These are phyloP conservation scores for Podospora pseudocomata DNA, from an alignment of 495 filamentous ascomycete species.

Conservation along the genomic window DNA sequence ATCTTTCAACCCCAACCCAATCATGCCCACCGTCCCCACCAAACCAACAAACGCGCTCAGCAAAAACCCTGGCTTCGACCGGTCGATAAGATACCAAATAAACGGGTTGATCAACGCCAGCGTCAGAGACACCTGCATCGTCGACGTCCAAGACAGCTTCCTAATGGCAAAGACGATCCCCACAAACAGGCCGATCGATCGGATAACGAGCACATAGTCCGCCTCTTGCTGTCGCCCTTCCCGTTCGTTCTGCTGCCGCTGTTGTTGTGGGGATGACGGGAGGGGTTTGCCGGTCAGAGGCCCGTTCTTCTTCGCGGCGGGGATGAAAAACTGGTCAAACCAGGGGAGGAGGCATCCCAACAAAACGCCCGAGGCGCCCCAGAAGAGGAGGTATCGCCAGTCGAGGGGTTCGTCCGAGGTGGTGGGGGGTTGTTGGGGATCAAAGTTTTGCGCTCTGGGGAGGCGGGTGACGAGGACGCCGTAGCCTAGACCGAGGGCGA, in stretches of 20 bases:
- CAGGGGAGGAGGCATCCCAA: conserved; percentile 79
- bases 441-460: conserved; percentile 20
- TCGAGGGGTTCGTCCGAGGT: conserved; percentile 6
- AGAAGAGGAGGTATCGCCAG: conserved; percentile 69
- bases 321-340: conserved; percentile 62
- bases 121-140: conserved; percentile 84
- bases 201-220: conserved; percentile 78
- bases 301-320: conserved; percentile 1
- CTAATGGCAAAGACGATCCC: conserved; percentile 97
- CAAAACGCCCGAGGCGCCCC: conserved; percentile 74
- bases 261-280: neutral
- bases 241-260: neutral
- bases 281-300: neutral
- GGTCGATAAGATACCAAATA: conserved; percentile 93
- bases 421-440: neutral
- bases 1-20: conserved; percentile 59
- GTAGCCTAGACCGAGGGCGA: conserved; percentile 77
- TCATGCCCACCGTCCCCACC: conserved; percentile 65
- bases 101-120: conserved; percentile 90
- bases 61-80: conserved; percentile 77
- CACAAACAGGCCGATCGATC: conserved; percentile 89
- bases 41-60: conserved; percentile 69
- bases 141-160: conserved; percentile 87
- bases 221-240: conserved; percentile 26
- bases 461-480: conserved; percentile 82